phyloP scores from a whole-genome alignment of 768 basidiomycete genomes.

The Multifurca ochricompacta region DNA sequence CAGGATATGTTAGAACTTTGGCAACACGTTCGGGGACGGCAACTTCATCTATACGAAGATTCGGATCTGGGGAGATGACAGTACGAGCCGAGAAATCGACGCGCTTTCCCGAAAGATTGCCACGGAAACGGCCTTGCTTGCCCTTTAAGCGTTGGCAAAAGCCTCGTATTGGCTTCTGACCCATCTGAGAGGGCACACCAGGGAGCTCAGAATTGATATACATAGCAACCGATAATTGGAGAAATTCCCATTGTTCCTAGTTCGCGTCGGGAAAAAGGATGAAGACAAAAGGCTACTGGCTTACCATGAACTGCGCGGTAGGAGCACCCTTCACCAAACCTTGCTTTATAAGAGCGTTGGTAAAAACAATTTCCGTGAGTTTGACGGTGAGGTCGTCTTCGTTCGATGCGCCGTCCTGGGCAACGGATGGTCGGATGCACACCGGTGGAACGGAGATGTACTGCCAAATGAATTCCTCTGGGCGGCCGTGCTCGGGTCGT shows the following conservation, averaged over 20 bases:
- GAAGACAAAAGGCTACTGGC: slow-evolving; percentile 6
- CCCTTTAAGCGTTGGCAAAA: slow-evolving; percentile 98
- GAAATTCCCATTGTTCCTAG: slow-evolving; percentile 98
- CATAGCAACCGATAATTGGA: slow-evolving; percentile 91
- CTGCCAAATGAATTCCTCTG: slow-evolving; percentile 98
- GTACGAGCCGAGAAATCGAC: slow-evolving; percentile 98
- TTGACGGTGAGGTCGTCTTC: slow-evolving; percentile 98
- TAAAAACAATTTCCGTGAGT: slow-evolving; percentile 92
- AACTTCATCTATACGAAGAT: slow-evolving; percentile 95
- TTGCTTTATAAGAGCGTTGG: slow-evolving; percentile 87
- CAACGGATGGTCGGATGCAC: slow-evolving; percentile 94
- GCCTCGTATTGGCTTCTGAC: slow-evolving; percentile 92
- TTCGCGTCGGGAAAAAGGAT: background rate
- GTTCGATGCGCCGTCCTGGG: slow-evolving; percentile 96
- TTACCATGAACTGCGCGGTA: slow-evolving; percentile 83
- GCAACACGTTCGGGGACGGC: slow-evolving; percentile 95
- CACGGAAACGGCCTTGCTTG: slow-evolving; percentile 97
- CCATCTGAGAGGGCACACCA: slow-evolving; percentile 79
- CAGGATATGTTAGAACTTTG: slow-evolving; percentile 92
- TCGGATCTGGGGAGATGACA: slow-evolving; percentile 99
- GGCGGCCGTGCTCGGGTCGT: slow-evolving; percentile 80
- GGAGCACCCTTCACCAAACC: slow-evolving; percentile 83
- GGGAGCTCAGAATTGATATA: slow-evolving; percentile 98
- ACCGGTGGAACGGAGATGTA: slow-evolving; percentile 98
- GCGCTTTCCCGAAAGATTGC: slow-evolving; percentile 96